phyloP scores from a whole-genome alignment of 257 asterid genomes.

The Eustoma russellianum region DNA sequence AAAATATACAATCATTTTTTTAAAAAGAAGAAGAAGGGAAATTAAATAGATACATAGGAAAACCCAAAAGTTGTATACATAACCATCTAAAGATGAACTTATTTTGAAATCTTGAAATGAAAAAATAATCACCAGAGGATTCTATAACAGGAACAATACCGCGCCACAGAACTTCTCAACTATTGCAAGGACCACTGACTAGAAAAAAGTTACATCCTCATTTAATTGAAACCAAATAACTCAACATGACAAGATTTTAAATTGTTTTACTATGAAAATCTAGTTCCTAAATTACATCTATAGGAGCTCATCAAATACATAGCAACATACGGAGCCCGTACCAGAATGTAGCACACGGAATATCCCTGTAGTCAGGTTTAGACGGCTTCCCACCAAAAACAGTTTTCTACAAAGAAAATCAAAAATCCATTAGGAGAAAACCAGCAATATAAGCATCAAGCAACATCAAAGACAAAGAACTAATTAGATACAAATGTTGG shows the following conservation, averaged over 20 bases:
- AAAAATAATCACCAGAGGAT: not conserved
- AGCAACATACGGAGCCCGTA: constrained; percentile 18
- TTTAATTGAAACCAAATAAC: not conserved
- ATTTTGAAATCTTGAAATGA: not conserved
- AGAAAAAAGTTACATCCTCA: not conserved
- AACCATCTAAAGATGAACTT: too few species aligned
- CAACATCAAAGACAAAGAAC: not conserved
- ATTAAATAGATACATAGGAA: too few species aligned
- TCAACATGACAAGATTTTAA: not conserved
- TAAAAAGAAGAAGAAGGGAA: too few species aligned
- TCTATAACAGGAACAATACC: not conserved
- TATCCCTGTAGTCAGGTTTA: constrained; percentile 52
- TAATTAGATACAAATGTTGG: constrained; percentile 1
- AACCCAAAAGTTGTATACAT: too few species aligned
- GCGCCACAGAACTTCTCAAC: not conserved
- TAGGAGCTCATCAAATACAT: too few species aligned
- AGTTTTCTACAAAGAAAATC: constrained; percentile 59
- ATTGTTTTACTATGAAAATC: too few species aligned
- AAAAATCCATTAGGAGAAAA: not conserved
- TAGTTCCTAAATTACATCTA: too few species aligned
- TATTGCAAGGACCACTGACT: not conserved
- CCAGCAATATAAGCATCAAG: not conserved
- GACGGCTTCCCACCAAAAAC: constrained; percentile 82
- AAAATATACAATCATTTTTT: too few species aligned
- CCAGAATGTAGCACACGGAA: constrained; percentile 97